Percentiles rank a stretch among this genome's conserved stretches.
These are phyloP conservation scores for Kwoniella sp. DNA, from an alignment of 768 basidiomycete genomes.

Conservation along the genomic window DNA sequence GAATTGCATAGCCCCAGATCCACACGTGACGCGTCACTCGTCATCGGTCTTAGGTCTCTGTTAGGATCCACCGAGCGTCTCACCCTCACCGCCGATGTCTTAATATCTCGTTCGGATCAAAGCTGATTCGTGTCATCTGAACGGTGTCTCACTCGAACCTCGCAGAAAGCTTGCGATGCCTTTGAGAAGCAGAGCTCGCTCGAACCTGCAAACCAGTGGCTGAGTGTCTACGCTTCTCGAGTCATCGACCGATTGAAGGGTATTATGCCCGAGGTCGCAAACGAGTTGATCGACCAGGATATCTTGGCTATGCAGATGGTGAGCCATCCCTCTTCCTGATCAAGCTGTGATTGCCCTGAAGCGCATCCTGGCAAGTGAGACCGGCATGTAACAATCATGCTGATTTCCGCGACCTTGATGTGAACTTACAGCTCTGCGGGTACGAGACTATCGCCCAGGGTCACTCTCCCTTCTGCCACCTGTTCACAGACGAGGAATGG, in stretches of 20 bases:
- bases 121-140: too few species aligned
- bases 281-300: conserved; percentile 52
- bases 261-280: conserved; percentile 37
- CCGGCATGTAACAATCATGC: too few species aligned
- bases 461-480: conserved; percentile 51
- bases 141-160: too few species aligned
- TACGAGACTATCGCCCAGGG: conserved; percentile 56
- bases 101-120: too few species aligned
- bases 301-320: conserved; percentile 58
- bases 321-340: conserved; percentile 18
- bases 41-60: neutral
- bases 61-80: too few species aligned
- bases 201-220: conserved; percentile 54
- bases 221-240: conserved; percentile 48
- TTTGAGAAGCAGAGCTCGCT: conserved; percentile 56
- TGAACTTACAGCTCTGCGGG: conserved; percentile 53
- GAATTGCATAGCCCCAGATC: neutral
- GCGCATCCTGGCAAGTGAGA: too few species aligned
- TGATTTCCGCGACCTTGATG: neutral
- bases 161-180: conserved; percentile 56
- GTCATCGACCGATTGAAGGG: conserved; percentile 41
- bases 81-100: neutral
- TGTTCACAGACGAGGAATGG: conserved; percentile 57
- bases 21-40: neutral
- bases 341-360: neutral